Base-by-base conservation (phyloP, 225 moss, liverwort and hornwort genomes). In the Pleurozium schreberi region DNA sequence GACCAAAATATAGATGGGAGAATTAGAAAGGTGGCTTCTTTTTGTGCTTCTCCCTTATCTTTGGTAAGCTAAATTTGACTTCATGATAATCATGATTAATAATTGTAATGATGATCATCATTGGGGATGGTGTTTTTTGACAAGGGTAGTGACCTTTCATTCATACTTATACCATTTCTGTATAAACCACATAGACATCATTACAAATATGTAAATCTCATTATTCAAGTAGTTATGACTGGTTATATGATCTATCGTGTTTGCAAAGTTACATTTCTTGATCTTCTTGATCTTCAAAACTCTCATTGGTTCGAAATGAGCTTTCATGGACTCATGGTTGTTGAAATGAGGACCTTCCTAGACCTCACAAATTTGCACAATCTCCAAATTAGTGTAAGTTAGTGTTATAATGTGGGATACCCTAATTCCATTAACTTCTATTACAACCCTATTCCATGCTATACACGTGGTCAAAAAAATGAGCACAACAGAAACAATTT, bases 401-500 rank as follows among this genome's bases (percentile, higher is more conserved):
- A 12, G 6, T 49, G 3, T 49, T 33, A 75, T 12, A 49, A 4
- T 74, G 6, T 5, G 18, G 0, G 30, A 4, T 18, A 10, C 1
- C 6, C 47, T 47, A 47, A 4, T 45, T 73, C 11, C 18, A 73
- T 30, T 6, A 10, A 11, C 11, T 30, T 3, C 19, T 75, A 18
- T 8, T 47, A 49, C 19, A 75, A 11, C 2, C 45, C 18, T 74
- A 18, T 47, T 6, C 2, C 4, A 31, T 11, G 1, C 18, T 17
- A 18, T 2, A 47, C 1, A 49, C 8, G n/a, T n/a, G 12, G 33
- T 33, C 7, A 21, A 52, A 14, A 52, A 22, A 9, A 14, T 36
- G 36, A 52, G 2, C 0, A 13, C 0, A 34, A 0, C 0, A 33
- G 0, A 47, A 49, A 11, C n/a, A n/a, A n/a, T n/a, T n/a, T n/a